A percentile compares a stretch with the other conserved stretches of the same genome.
These are phyloP conservation scores for Aphanocladium album DNA, from an alignment of 2,329 filamentous ascomycete species.

Conservation along the genomic window DNA sequence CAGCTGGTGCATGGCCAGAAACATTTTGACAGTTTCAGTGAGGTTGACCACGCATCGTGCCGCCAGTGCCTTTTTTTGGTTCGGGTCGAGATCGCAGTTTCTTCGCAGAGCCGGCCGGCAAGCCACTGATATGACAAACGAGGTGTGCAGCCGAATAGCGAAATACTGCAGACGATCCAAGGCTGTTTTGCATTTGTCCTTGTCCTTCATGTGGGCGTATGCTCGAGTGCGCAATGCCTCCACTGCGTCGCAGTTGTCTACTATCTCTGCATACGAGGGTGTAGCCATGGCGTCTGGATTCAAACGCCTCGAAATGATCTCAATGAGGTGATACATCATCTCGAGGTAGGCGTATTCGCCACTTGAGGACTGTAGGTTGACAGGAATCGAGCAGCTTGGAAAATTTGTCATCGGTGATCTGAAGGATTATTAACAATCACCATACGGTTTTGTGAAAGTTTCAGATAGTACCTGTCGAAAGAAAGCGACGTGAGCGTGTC, in stretches of 20 bases:
- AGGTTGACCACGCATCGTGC: slow-evolving; percentile 58
- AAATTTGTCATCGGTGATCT: slow-evolving; percentile 61
- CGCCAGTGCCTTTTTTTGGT: slow-evolving; percentile 51
- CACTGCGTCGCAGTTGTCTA: slow-evolving; percentile 52
- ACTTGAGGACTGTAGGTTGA: slow-evolving; percentile 34
- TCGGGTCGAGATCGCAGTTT: slow-evolving; percentile 44
- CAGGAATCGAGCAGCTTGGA: slow-evolving; percentile 49
- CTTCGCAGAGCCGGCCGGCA: slow-evolving; percentile 58
- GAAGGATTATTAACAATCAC: neutral
- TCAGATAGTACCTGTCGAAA: slow-evolving; percentile 50
- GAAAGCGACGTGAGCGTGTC: slow-evolving; percentile 61
- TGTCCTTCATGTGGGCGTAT: slow-evolving; percentile 49
- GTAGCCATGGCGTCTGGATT: slow-evolving; percentile 49
- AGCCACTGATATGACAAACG: slow-evolving; percentile 60
- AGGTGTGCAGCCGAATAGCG: slow-evolving; percentile 59
- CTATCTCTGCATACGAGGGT: slow-evolving; percentile 50
- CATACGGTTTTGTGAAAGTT: slow-evolving; percentile 14
- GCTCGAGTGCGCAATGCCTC: slow-evolving; percentile 47
- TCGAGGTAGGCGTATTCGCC: slow-evolving; percentile 56
- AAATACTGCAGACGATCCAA: slow-evolving; percentile 60
- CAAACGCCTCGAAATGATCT: slow-evolving; percentile 53
- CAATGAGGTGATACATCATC: slow-evolving; percentile 60
- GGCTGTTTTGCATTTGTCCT: slow-evolving; percentile 59
- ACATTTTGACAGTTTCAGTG: slow-evolving; percentile 63
- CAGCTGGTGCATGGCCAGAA: slow-evolving; percentile 63